A percentile compares a stretch with the other conserved stretches of the same genome.
Conservation (phyloP, 2,329 filamentous ascomycete genomes). For the Beauveria sp. region DNA sequence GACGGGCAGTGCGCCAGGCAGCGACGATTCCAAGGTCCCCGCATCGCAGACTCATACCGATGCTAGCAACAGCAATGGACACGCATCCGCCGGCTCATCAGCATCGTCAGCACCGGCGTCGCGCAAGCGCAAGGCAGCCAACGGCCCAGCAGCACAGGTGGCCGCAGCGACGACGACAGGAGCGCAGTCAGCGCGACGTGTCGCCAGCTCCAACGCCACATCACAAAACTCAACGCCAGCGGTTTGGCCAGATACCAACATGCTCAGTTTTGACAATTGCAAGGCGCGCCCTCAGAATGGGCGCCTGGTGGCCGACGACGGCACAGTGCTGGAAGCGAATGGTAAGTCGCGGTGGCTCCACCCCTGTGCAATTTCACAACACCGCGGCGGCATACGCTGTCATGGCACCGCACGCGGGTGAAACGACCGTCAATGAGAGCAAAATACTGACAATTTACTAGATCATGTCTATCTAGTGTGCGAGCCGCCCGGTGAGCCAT, state of each 20-base stretch:
- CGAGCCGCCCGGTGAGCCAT: constrained; percentile 94
- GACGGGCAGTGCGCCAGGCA: constrained; percentile 18
- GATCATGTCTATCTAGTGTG: constrained; percentile 91
- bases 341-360: constrained; percentile 46
- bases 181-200: constrained; percentile 13
- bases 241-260: constrained; percentile 60
- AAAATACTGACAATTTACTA: constrained; percentile 19
- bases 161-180: neutral
- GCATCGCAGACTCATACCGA: constrained; percentile 25
- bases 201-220: constrained; percentile 22
- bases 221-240: constrained; percentile 33
- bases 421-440: neutral
- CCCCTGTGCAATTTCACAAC: constrained; percentile 13
- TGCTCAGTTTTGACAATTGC: constrained; percentile 78
- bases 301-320: constrained; percentile 82
- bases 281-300: constrained; percentile 64
- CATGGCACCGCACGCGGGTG: neutral
- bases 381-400: neutral
- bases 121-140: constrained; percentile 79
- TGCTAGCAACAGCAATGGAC: constrained; percentile 16
- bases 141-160: constrained; percentile 13
- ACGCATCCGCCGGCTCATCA: constrained; percentile 30
- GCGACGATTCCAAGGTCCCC: constrained; percentile 31
- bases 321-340: constrained; percentile 73
- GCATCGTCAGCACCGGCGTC: constrained; percentile 45